Base-by-base conservation (phyloP, 129 eudicot genomes). In the Pseudognaphalium luteoalbum region DNA sequence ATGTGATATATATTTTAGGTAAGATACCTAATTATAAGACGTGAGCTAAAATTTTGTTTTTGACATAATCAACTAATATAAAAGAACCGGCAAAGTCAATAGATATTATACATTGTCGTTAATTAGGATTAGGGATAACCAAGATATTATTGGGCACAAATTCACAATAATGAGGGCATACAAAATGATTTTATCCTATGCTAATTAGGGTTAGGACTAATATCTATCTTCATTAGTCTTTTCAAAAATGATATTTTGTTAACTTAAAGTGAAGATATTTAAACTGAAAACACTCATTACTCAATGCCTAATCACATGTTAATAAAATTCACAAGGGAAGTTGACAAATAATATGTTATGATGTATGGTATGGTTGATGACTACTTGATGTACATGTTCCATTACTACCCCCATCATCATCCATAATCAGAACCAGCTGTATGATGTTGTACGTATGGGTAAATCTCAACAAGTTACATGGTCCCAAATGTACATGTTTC, bases 381-480 rank as follows among this genome's bases (percentile, higher is more conserved):
- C n/a, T n/a, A n/a, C 15, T 21, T 73, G n/a, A 57, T 17, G 70
- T 51, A 67, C 28, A 25, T 25, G 28, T 25, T 25, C 42, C 42
- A 75, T 75, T 25, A 64, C 51, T 50, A 75, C n/a, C 64, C 47
- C 34, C 79, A 75, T 75, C 35, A 75, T 47, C 64, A 63, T 75
- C 71, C 71, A 75, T 44, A 44, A 75, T 30, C 32, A 25, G 51
- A 44, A 64, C 52, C 79, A 75, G 52, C 61, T 56, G 59, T 61
- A 41, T 22, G 70, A 9, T 74, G 60, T 73, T 30, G 50, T 66
- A 65, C 51, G 79, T 65, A 76, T 67, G 80, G 73, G 74, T 67
- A 52, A 17, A 76, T 67, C 74, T 76, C 73, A 34, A 66, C 59
- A 67, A 47, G 54, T 47, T 37, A 58, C 56, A 76, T 76, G 73